These are phyloP conservation scores for Erythrophleum fordii DNA, from an alignment of 306 rosid species.

Conservation along the genomic window DNA sequence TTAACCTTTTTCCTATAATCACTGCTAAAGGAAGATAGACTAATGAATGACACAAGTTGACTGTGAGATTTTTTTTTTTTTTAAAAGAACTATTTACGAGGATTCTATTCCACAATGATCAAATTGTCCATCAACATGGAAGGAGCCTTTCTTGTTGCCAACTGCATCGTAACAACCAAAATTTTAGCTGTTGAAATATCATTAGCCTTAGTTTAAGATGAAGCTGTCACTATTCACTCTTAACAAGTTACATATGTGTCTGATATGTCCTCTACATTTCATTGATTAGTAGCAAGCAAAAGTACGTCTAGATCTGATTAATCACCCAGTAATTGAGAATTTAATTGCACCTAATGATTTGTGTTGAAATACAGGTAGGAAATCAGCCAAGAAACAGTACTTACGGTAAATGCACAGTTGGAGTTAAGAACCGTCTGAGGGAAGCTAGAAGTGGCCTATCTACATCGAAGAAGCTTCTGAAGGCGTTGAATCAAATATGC, in stretches of 20 bases:
- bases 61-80: too few relatives aligned
- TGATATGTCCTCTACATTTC: not conserved
- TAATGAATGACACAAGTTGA: not conserved
- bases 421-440: constrained; percentile 49
- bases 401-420: constrained; percentile 29
- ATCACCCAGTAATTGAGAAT: not conserved
- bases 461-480: constrained; percentile 67
- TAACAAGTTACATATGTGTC: not conserved
- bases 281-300: not conserved
- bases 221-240: not conserved
- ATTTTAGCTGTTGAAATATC: not conserved
- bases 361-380: constrained; percentile 48
- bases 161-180: not conserved
- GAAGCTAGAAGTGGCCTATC: constrained; percentile 58
- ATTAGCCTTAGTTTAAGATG: not conserved
- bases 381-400: constrained; percentile 31
- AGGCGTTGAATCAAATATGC: constrained; percentile 52
- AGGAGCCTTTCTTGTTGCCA: too few relatives aligned
- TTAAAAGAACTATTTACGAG: not conserved
- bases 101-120: not conserved
- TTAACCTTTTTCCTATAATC: too few relatives aligned
- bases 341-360: not conserved
- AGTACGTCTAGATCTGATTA: not conserved
- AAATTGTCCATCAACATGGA: not conserved
- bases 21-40: not conserved